phyloP scores from a whole-genome alignment of 352 stramenopile species.

The Globisporangium lucens region DNA sequence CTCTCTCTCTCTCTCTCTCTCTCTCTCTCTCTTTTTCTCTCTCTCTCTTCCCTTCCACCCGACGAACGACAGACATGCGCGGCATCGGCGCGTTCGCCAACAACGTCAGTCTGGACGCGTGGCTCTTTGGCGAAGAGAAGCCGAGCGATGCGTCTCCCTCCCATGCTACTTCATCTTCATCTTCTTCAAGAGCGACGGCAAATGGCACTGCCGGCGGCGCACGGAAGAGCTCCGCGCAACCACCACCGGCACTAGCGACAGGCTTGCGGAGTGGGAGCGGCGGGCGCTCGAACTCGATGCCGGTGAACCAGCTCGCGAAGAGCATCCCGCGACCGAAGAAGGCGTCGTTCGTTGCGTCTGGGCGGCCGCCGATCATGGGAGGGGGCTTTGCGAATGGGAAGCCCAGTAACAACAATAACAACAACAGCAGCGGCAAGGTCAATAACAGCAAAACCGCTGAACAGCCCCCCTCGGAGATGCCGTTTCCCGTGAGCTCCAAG shows the following conservation, averaged over 20 bases:
- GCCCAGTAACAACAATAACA: not conserved
- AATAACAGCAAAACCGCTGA: not conserved
- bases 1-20: too few relatives aligned
- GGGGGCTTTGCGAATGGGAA: not conserved
- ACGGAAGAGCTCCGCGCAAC: slow-evolving; percentile 5
- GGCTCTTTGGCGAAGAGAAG: slow-evolving; percentile 80
- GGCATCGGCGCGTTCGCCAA: slow-evolving; percentile 29
- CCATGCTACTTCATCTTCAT: slow-evolving; percentile 1
- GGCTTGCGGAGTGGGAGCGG: not conserved
- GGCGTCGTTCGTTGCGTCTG: slow-evolving; percentile 20
- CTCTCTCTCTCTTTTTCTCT: not conserved
- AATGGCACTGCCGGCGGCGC: not conserved
- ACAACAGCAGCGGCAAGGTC: not conserved
- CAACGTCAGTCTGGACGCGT: slow-evolving; percentile 73
- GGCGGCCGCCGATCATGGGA: not conserved
- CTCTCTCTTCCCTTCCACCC: not conserved
- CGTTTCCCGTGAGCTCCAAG: slow-evolving; percentile 74
- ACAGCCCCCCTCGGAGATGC: slow-evolving; percentile 10
- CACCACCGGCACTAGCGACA: not conserved
- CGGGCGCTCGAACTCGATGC: slow-evolving; percentile 31
- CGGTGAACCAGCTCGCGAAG: slow-evolving; percentile 24
- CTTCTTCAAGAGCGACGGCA: slow-evolving; percentile 7
- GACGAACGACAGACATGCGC: slow-evolving; percentile 22
- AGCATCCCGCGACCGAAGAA: slow-evolving; percentile 28
- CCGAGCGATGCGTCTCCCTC: slow-evolving; percentile 2